These are phyloP conservation scores for Puccinia coronata DNA, from an alignment of 1,284 basidiomycete genomes.

Conservation along the genomic window DNA sequence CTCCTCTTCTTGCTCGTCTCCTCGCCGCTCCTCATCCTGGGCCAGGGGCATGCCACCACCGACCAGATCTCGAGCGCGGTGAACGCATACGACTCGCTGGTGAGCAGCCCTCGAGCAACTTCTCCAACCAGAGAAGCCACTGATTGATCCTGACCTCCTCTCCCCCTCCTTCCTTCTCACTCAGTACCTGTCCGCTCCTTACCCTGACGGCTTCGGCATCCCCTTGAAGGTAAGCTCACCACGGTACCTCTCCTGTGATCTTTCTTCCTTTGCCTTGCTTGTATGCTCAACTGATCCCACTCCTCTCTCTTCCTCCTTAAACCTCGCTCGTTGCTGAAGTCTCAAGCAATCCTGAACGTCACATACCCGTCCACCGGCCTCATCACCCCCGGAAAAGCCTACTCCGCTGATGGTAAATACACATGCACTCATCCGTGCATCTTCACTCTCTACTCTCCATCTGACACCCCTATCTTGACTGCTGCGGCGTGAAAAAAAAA, in stretches of 20 bases:
- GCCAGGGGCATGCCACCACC: neutral
- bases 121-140: neutral
- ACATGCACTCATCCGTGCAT: neutral
- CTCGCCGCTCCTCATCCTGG: neutral
- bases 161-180: neutral
- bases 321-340: no score
- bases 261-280: no score
- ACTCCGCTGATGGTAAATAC: slow-evolving; percentile 15
- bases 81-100: slow-evolving; percentile 7
- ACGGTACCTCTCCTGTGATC: no score
- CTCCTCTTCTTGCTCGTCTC: neutral
- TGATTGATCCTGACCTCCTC: neutral
- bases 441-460: neutral
- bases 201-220: slow-evolving; percentile 46
- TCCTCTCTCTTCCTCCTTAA: neutral
- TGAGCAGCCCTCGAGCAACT: neutral
- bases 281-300: no score
- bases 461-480: no score
- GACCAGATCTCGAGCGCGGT: neutral
- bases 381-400: neutral
- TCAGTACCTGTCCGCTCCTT: slow-evolving; percentile 21
- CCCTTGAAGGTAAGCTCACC: slow-evolving; percentile 40
- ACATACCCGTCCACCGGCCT: slow-evolving; percentile 13
- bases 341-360: slow-evolving; percentile 27
- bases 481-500: no score